A percentile compares a stretch with the other conserved stretches of the same genome.
These are phyloP conservation scores for Mrakia gelida DNA, from an alignment of 768 basidiomycete species.

Conservation along the genomic window DNA sequence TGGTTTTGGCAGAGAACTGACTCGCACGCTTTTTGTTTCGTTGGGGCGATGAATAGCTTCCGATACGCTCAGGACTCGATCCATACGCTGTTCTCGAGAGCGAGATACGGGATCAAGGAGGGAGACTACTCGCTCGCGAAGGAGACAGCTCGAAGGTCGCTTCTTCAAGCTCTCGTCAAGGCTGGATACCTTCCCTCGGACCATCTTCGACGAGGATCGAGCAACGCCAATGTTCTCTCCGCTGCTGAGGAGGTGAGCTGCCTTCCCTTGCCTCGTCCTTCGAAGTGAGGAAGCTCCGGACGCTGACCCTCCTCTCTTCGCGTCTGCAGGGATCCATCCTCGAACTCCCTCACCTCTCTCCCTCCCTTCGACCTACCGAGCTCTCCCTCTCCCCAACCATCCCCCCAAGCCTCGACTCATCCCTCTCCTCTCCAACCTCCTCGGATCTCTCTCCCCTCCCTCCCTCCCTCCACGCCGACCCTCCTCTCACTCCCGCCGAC, in stretches of 20 bases:
- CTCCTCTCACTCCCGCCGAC: constrained; percentile 39
- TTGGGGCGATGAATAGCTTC: neutral
- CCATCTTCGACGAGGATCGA: constrained; percentile 11
- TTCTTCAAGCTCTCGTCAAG: constrained; percentile 26
- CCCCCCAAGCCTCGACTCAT: neutral
- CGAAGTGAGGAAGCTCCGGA: neutral
- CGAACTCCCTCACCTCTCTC: constrained; percentile 29
- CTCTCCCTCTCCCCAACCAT: neutral
- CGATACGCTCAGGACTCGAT: constrained; percentile 27
- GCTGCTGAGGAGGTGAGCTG: constrained; percentile 30
- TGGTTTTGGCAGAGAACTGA: neutral
- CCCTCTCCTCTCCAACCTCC: neutral
- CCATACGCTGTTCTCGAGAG: constrained; percentile 20
- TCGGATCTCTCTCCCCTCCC: constrained; percentile 3
- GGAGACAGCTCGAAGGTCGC: constrained; percentile 20
- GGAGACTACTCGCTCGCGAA: constrained; percentile 28
- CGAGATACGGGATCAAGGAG: neutral
- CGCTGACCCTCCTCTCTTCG: neutral
- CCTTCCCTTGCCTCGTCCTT: too few species aligned
- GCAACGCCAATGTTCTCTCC: neutral
- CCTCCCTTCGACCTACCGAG: constrained; percentile 16
- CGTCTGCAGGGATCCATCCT: constrained; percentile 28
- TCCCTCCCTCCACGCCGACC: constrained; percentile 49
- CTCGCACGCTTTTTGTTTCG: neutral
- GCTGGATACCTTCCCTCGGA: constrained; percentile 15